Conservation (phyloP, 2,329 filamentous ascomycete genomes). For the Tolypocladium tropicale region DNA sequence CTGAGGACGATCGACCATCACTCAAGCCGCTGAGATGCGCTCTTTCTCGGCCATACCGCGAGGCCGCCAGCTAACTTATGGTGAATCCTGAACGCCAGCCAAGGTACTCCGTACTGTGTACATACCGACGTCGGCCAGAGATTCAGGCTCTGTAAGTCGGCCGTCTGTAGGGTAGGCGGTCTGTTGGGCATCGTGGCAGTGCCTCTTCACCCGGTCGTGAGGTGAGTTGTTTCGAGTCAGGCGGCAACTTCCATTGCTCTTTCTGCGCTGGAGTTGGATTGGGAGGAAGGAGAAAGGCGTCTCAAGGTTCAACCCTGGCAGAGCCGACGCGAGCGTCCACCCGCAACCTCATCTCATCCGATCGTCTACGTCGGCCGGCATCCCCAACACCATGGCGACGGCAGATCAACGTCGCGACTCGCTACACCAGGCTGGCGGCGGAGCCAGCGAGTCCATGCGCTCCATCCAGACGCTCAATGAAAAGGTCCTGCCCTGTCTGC, state of each 20-base stretch:
- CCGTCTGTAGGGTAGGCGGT: neutral
- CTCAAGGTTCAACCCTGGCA: neutral
- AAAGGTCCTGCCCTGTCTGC: slow-evolving; percentile 30
- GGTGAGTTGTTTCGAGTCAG: neutral
- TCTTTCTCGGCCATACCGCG: too few species aligned
- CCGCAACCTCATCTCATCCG: neutral
- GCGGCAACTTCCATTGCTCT: neutral
- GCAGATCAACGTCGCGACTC: slow-evolving; percentile 10
- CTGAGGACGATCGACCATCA: neutral
- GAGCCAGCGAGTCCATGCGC: slow-evolving; percentile 30
- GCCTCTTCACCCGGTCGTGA: neutral
- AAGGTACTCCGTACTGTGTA: too few species aligned
- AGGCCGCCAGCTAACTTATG: too few species aligned
- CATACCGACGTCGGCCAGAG: too few species aligned
- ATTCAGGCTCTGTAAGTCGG: neutral
- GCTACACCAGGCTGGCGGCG: slow-evolving; percentile 36
- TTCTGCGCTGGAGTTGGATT: neutral
- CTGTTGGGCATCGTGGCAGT: neutral
- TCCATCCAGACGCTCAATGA: slow-evolving; percentile 30
- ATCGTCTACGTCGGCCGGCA: neutral
- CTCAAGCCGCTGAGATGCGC: too few species aligned
- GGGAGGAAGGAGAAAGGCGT: neutral
- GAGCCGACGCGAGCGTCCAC: neutral
- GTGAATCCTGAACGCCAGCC: too few species aligned
- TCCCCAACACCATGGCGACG: neutral